These are phyloP conservation scores for Clonostachys rhizophaga DNA, from an alignment of 2,329 filamentous ascomycete species.

Conservation along the genomic window DNA sequence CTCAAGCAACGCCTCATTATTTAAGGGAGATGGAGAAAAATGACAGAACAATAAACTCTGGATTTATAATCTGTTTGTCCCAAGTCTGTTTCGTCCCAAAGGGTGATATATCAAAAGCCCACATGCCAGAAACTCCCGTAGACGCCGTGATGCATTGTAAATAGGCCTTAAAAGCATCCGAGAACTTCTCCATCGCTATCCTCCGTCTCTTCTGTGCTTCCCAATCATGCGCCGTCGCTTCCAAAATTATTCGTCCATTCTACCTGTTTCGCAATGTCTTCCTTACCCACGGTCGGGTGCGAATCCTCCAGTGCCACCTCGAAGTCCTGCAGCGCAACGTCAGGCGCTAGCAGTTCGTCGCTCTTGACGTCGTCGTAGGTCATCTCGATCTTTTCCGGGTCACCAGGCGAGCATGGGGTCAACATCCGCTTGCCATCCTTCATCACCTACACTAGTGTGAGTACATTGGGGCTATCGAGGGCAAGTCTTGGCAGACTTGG, in stretches of 20 bases:
- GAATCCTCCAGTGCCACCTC: constrained; percentile 85
- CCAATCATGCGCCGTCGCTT: constrained; percentile 65
- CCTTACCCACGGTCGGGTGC: constrained; percentile 82
- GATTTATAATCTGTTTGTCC: too few species aligned
- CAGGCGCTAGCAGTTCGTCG: constrained; percentile 80
- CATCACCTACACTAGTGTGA: constrained; percentile 49
- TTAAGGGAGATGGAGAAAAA: too few species aligned
- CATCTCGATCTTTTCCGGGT: constrained; percentile 84
- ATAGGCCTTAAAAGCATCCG: too few species aligned
- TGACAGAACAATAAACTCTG: too few species aligned
- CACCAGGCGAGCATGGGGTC: constrained; percentile 92
- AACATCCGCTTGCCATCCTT: constrained; percentile 63
- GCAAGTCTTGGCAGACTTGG: too few species aligned
- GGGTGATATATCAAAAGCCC: too few species aligned
- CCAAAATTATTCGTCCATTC: constrained; percentile 98
- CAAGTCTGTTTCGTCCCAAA: too few species aligned
- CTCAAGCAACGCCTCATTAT: too few species aligned
- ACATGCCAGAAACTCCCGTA: constrained; percentile 14
- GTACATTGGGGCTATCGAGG: not conserved
- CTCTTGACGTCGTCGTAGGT: constrained; percentile 84
- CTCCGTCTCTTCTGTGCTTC: too few species aligned
- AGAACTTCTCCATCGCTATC: too few species aligned
- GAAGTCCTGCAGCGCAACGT: constrained; percentile 87
- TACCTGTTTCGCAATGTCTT: constrained; percentile 77
- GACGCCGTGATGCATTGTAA: constrained; percentile 18